Conservation (phyloP, 2,329 filamentous ascomycete species). For the Delphinella strobiligena region DNA sequence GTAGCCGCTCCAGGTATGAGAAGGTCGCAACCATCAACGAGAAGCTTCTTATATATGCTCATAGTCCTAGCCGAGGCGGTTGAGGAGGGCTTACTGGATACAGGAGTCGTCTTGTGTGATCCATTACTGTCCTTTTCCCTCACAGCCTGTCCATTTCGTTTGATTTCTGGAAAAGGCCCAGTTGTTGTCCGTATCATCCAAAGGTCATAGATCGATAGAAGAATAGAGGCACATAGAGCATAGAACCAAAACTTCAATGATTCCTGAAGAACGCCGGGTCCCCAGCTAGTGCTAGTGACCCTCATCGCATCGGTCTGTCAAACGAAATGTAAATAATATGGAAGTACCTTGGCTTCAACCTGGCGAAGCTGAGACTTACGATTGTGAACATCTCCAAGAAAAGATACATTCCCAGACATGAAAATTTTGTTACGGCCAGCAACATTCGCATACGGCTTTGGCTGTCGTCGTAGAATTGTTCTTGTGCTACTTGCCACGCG, state of each 20-base stretch:
- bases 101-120: neutral
- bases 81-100: neutral
- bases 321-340: no score
- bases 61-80: neutral
- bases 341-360: no score
- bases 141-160: neutral
- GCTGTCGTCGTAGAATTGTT: constrained; percentile 13
- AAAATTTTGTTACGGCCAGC: constrained; percentile 46
- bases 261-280: constrained; percentile 39
- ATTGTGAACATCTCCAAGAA: constrained; percentile 54
- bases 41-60: constrained; percentile 29
- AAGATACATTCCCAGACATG: constrained; percentile 54
- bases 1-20: constrained; percentile 48
- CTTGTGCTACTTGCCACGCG: constrained; percentile 9
- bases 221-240: constrained; percentile 40
- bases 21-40: constrained; percentile 50
- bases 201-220: constrained; percentile 32
- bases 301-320: constrained; percentile 36
- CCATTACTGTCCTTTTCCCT: neutral
- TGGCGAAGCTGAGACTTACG: constrained; percentile 39
- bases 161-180: neutral
- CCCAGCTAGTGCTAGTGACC: constrained; percentile 30
- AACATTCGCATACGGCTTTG: constrained; percentile 18
- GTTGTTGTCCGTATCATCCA: neutral
- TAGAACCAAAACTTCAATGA: constrained; percentile 61